phyloP scores from a whole-genome alignment of 202 grass and related monocot species.

The Zizania palustris region DNA sequence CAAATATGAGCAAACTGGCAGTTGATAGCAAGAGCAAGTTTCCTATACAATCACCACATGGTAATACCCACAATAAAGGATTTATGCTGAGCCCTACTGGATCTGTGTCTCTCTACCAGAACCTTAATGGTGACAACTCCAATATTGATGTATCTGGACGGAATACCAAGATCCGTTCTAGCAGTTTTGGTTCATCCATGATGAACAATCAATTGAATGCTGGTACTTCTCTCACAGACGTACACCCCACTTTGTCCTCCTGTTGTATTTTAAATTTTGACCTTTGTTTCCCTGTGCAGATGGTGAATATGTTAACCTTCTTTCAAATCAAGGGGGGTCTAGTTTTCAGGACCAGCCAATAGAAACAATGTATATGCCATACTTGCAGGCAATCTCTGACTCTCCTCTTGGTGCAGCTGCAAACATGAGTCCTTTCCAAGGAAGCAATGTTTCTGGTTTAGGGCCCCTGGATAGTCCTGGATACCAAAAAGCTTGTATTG shows the following conservation, averaged over 20 bases:
- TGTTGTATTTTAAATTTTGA: slow-evolving; percentile 4
- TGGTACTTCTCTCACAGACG: slow-evolving; percentile 41
- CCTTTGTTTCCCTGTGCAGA: slow-evolving; percentile 50
- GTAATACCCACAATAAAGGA: slow-evolving; percentile 61
- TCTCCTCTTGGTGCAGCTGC: slow-evolving; percentile 54
- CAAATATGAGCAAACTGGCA: slow-evolving; percentile 46
- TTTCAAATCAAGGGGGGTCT: slow-evolving; percentile 58
- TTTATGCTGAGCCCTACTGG: slow-evolving; percentile 50
- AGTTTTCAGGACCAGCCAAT: slow-evolving; percentile 56
- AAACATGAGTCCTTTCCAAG: slow-evolving; percentile 63
- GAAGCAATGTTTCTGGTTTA: slow-evolving; percentile 61
- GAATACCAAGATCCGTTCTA: slow-evolving; percentile 49
- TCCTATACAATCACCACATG: slow-evolving; percentile 44
- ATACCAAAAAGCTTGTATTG: slow-evolving; percentile 79
- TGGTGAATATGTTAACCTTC: slow-evolving; percentile 66
- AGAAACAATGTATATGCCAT: slow-evolving; percentile 60
- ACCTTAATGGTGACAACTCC: slow-evolving; percentile 56
- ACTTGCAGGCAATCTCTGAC: slow-evolving; percentile 62
- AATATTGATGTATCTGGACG: slow-evolving; percentile 54
- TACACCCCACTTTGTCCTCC: background rate
- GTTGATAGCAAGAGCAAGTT: slow-evolving; percentile 61
- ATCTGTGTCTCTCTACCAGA: slow-evolving; percentile 52
- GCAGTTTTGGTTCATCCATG: slow-evolving; percentile 55
- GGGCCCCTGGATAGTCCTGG: slow-evolving; percentile 66
- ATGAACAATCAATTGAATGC: slow-evolving; percentile 66